Percentiles rank a stretch among this genome's conserved stretches.
phyloP scores from a whole-genome alignment of 768 basidiomycete genomes.

The Porpolomopsis calyptriformis region DNA sequence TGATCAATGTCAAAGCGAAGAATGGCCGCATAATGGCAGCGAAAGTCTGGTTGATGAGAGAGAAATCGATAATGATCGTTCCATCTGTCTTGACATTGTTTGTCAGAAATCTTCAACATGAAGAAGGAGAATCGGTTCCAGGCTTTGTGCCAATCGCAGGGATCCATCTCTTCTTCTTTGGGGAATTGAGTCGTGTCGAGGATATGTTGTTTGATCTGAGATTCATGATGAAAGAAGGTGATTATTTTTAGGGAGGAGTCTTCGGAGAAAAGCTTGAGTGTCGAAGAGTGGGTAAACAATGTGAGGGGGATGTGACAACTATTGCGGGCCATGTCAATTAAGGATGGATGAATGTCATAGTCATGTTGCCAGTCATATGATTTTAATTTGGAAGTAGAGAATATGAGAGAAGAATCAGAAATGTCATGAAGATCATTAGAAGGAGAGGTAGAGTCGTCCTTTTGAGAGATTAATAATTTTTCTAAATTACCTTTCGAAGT shows the following conservation, averaged over 20 bases:
- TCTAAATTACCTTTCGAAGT: too few species aligned
- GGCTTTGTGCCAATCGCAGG: slow-evolving; percentile 11
- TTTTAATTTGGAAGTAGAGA: too few species aligned
- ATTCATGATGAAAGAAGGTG: not conserved
- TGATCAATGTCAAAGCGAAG: slow-evolving; percentile 9
- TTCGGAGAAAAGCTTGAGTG: not conserved
- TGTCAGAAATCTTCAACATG: not conserved
- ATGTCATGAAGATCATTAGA: too few species aligned
- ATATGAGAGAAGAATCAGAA: too few species aligned
- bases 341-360: slow-evolving; percentile 6
- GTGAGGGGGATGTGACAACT: slow-evolving; percentile 6
- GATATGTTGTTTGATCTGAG: slow-evolving; percentile 2
- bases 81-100: not conserved
- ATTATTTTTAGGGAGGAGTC: not conserved
- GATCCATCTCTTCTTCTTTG: slow-evolving; percentile 7
- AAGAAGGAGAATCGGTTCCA: slow-evolving; percentile 10
- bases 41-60: slow-evolving; percentile 7
- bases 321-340: slow-evolving; percentile 7
- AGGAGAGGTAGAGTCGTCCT: too few species aligned
- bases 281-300: slow-evolving; percentile 1
- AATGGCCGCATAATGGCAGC: slow-evolving; percentile 10
- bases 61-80: not conserved
- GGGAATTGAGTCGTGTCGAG: slow-evolving; percentile 12
- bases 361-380: too few species aligned
- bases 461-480: too few species aligned